These are phyloP conservation scores for Aphanomyces invadans DNA, from an alignment of 352 stramenopile genomes.

Conservation along the genomic window DNA sequence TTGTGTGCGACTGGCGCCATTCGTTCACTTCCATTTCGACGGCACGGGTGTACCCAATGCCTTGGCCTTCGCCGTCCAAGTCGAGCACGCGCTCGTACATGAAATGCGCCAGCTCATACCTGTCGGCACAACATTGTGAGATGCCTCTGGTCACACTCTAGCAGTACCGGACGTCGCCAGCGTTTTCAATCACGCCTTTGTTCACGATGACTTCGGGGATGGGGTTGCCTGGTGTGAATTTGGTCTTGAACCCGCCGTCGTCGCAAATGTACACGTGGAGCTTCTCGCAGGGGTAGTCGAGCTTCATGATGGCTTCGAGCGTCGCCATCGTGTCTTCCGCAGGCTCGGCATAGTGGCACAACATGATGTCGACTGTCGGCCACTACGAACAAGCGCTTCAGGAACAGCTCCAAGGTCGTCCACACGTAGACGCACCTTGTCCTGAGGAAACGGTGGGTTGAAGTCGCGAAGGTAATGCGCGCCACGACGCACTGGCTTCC, in stretches of 20 bases:
- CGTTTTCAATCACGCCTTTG: slow-evolving; percentile 56
- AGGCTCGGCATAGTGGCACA: slow-evolving; percentile 69
- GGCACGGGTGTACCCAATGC: slow-evolving; percentile 25
- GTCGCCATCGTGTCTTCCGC: slow-evolving; percentile 70
- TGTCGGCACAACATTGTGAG: too few species aligned
- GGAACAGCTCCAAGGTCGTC: not conserved
- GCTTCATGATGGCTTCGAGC: slow-evolving; percentile 61
- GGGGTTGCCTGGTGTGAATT: slow-evolving; percentile 41
- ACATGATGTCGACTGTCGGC: slow-evolving; percentile 70
- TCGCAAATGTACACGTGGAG: slow-evolving; percentile 72
- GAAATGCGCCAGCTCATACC: slow-evolving; percentile 60
- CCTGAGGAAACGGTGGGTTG: slow-evolving; percentile 52
- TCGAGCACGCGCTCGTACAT: slow-evolving; percentile 68
- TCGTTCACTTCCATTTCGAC: slow-evolving; percentile 56
- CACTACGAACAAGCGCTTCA: slow-evolving; percentile 27
- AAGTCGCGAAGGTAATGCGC: slow-evolving; percentile 61
- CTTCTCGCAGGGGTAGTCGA: slow-evolving; percentile 64
- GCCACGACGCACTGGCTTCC: slow-evolving; percentile 62
- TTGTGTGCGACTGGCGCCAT: slow-evolving; percentile 63
- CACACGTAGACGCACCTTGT: slow-evolving; percentile 29
- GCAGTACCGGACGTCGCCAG: slow-evolving; percentile 49
- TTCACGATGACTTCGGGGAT: slow-evolving; percentile 59
- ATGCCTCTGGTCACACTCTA: too few species aligned
- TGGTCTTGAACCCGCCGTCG: slow-evolving; percentile 65
- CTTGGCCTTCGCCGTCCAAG: slow-evolving; percentile 31